A percentile compares a stretch with the other conserved stretches of the same genome.
Conservation (phyloP, 2,329 filamentous ascomycete genomes). For the Pseudophaeomoniella oleicola region DNA sequence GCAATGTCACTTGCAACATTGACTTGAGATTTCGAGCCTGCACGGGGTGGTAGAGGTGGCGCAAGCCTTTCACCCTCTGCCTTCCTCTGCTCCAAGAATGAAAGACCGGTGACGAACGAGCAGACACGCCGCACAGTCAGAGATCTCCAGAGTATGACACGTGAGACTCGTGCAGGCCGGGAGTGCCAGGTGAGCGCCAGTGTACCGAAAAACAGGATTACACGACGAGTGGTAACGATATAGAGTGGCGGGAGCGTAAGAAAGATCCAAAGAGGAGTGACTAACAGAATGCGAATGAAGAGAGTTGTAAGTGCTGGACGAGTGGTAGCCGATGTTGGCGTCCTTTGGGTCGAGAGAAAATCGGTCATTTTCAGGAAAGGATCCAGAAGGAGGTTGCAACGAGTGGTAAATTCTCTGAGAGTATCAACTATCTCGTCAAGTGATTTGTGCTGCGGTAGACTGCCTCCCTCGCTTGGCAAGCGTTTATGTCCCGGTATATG, state of each 20-base stretch:
- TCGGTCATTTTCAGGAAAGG: conserved; percentile 81
- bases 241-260: conserved; percentile 70
- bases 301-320: conserved; percentile 77
- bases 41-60: conserved; percentile 15
- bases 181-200: conserved; percentile 85
- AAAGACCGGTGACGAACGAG: conserved; percentile 63
- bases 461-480: conserved; percentile 41
- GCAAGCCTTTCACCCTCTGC: conserved; percentile 3
- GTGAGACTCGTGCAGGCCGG: conserved; percentile 66
- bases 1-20: conserved; percentile 31
- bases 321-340: conserved; percentile 80
- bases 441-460: conserved; percentile 75
- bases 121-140: conserved; percentile 55
- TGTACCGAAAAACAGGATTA: conserved; percentile 76
- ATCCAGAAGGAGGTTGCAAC: conserved; percentile 84
- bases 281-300: conserved; percentile 74
- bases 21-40: conserved; percentile 26
- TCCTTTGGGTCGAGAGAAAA: conserved; percentile 81
- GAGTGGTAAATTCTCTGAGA: conserved; percentile 72
- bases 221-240: conserved; percentile 73
- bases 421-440: conserved; percentile 95
- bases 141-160: conserved; percentile 84
- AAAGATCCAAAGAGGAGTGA: conserved; percentile 76
- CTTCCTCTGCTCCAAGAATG: conserved; percentile 41
- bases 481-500: conserved; percentile 32